Conservation (phyloP, 495 filamentous ascomycete genomes). For the Parathielavia appendiculata region DNA sequence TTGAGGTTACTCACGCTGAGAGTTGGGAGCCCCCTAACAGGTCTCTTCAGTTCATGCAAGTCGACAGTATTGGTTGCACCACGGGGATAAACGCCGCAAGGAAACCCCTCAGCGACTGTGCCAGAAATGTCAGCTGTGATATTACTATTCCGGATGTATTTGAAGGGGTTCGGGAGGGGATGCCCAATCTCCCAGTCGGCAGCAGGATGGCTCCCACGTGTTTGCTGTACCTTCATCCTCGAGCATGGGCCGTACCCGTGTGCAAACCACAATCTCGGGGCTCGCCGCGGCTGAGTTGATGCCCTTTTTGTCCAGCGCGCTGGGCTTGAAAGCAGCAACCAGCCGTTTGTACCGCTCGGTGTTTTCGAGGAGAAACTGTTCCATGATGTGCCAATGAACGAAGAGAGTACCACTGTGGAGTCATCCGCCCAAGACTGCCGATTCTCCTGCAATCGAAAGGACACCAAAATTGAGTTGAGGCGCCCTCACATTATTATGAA, state of each 20-base stretch:
- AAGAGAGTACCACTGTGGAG: too few species aligned
- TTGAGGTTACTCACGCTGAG: slow-evolving; percentile 13
- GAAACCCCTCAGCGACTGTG: slow-evolving; percentile 16
- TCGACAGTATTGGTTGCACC: slow-evolving; percentile 10
- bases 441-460: too few species aligned
- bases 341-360: slow-evolving; percentile 23
- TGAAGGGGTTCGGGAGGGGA: too few species aligned
- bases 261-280: slow-evolving; percentile 22
- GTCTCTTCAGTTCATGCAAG: slow-evolving; percentile 20
- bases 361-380: slow-evolving; percentile 25
- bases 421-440: too few species aligned
- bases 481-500: too few species aligned
- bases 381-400: too few species aligned
- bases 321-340: slow-evolving; percentile 19
- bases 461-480: too few species aligned
- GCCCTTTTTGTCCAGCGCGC: background rate
- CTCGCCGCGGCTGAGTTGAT: background rate
- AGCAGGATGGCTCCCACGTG: too few species aligned
- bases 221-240: too few species aligned
- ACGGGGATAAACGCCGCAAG: slow-evolving; percentile 15
- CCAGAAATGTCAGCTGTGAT: too few species aligned
- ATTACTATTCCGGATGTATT: too few species aligned
- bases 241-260: slow-evolving; percentile 23
- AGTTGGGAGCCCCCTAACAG: slow-evolving; percentile 14
- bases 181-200: too few species aligned